Base-by-base conservation (phyloP, 495 filamentous ascomycete genomes). In the Penicillium paxilli region DNA sequence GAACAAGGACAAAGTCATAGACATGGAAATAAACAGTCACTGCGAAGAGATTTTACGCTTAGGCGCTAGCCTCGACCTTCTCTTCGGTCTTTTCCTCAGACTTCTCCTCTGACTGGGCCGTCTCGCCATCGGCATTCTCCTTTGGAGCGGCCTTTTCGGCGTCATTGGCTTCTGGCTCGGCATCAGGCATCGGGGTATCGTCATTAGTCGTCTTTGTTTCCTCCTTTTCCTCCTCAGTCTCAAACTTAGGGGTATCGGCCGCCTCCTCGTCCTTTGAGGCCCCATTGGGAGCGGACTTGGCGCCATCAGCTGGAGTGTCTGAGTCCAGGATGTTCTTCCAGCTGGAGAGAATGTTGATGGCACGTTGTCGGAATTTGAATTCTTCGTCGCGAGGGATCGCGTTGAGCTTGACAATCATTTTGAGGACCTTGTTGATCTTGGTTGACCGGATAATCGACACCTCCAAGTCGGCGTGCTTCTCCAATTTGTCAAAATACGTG, bases 391-490 rank as follows among this genome's bases (percentile, higher is more conserved):
- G 86, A 4, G 92, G 92, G 55, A 96, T 96, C 4, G 80, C 77
- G 16, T 80, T 70, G 2, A 96, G 78, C 74, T 94, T 96, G 59
- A 96, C 77, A 63, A 97, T 93, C 35, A 84, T 90, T 73, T 91
- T 92, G 42, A 96, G 79, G 8, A 97, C 92, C 73, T 96, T 96
- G 80, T 96, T 89, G 70, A 96, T 95, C 78, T 96, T 96, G 28
- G 92, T 96, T 5, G 68, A 72, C 45, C 85, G 80, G 60, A 97
- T 95, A 58, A 96, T 93, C 58, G 82, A 83, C 12, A 88, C 89
- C 57, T 96, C 92, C 19, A 96, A 81, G 49, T 95, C 89, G 1
- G 81, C 73, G 62, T 88, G 85, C 3, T 72, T 82, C 67, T 97
- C 92, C 5, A 97, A 80, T 66, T 92, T 91, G 23, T 74, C 80